Percentiles rank a stretch among this genome's conserved stretches.
phyloP scores from a whole-genome alignment of 306 rosid genomes.

The Cicer bijugum region DNA sequence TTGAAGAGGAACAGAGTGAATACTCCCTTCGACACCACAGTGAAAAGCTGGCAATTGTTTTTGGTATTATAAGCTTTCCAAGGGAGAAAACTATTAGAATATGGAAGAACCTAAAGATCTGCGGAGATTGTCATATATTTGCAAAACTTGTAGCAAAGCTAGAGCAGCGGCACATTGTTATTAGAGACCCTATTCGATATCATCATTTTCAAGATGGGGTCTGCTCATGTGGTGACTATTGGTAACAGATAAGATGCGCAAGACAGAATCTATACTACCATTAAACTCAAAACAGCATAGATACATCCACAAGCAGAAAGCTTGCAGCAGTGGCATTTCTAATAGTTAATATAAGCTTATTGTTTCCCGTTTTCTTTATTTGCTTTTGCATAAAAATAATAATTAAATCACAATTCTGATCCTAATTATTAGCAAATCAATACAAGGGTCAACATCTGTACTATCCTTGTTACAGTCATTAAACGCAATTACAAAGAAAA shows the following conservation, averaged over 20 bases:
- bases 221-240: slow-evolving; percentile 92
- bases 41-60: slow-evolving; percentile 77
- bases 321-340: slow-evolving; percentile 24
- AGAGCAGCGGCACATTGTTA: slow-evolving; percentile 68
- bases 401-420: neutral
- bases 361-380: slow-evolving; percentile 24
- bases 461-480: neutral
- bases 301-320: slow-evolving; percentile 34
- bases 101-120: slow-evolving; percentile 88
- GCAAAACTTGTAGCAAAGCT: slow-evolving; percentile 67
- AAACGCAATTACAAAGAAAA: neutral
- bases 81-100: slow-evolving; percentile 71
- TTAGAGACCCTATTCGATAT: slow-evolving; percentile 87
- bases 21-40: slow-evolving; percentile 81
- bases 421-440: neutral
- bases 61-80: slow-evolving; percentile 74
- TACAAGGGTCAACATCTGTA: slow-evolving; percentile 8
- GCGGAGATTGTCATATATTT: slow-evolving; percentile 89
- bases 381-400: neutral
- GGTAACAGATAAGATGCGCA: slow-evolving; percentile 53
- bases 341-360: slow-evolving; percentile 21
- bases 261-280: slow-evolving; percentile 12
- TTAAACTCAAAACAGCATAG: slow-evolving; percentile 8
- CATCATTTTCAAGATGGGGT: slow-evolving; percentile 81
- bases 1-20: slow-evolving; percentile 85